These are phyloP conservation scores for Ustilago loliicola DNA, from an alignment of 1,284 basidiomycete species.

Conservation along the genomic window DNA sequence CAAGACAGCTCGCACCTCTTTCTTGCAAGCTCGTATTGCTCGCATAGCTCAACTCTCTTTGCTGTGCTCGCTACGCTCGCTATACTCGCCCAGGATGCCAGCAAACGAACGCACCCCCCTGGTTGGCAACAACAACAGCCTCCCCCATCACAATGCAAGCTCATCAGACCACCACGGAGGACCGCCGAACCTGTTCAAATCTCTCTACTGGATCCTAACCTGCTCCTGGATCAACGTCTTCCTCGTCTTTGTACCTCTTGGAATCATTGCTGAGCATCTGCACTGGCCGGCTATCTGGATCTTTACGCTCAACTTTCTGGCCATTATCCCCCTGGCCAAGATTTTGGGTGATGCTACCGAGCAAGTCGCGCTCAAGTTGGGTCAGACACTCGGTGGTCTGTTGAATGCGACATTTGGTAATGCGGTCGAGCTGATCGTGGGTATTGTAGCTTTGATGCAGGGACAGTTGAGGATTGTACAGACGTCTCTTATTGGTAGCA, in stretches of 20 bases:
- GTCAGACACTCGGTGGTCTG: conserved; percentile 67
- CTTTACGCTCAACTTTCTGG: conserved; percentile 68
- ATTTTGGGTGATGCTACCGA: conserved; percentile 69
- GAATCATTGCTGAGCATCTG: conserved; percentile 60
- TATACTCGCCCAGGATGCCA: conserved; percentile 27
- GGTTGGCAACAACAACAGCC: conserved; percentile 19
- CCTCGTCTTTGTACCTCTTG: conserved; percentile 69
- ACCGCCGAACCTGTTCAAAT: conserved; percentile 46
- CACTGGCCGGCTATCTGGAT: conserved; percentile 66
- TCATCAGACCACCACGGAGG: background rate
- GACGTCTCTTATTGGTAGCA: conserved; percentile 66
- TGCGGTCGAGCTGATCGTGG: conserved; percentile 70
- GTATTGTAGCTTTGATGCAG: conserved; percentile 83
- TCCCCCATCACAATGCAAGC: conserved; percentile 32
- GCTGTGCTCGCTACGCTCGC: too few relatives aligned
- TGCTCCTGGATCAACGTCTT: conserved; percentile 65
- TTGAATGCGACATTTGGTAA: conserved; percentile 70
- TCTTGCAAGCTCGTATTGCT: too few relatives aligned
- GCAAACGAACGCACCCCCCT: conserved; percentile 46
- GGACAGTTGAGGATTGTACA: conserved; percentile 72
- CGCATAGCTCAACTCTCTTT: too few relatives aligned
- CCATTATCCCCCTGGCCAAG: conserved; percentile 69
- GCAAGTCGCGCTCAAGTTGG: conserved; percentile 64
- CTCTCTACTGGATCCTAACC: conserved; percentile 64
- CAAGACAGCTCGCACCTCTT: too few relatives aligned